phyloP scores from a whole-genome alignment of 805 yeast genomes.

The Wickerhamia fluorescens region DNA sequence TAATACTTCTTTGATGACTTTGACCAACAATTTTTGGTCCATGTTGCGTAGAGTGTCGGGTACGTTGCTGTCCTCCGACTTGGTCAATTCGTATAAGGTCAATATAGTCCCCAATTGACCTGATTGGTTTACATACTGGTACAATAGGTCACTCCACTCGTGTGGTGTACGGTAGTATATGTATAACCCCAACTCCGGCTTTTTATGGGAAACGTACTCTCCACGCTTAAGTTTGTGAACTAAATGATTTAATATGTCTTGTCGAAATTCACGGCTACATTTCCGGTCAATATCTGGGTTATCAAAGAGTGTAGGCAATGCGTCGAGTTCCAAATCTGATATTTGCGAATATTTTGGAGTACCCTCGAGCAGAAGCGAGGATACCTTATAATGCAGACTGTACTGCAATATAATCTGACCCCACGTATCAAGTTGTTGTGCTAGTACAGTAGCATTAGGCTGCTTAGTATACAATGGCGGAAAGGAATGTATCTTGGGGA shows the following conservation, averaged over 20 bases:
- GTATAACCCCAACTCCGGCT: constrained; percentile 60
- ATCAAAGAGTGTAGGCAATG: constrained; percentile 38
- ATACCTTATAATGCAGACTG: constrained; percentile 47
- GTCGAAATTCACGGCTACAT: constrained; percentile 47
- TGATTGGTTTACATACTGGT: constrained; percentile 45
- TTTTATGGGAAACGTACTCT: constrained; percentile 42
- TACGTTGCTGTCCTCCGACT: constrained; percentile 50
- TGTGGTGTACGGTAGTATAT: constrained; percentile 53
- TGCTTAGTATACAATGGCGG: constrained; percentile 93
- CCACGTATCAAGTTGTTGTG: constrained; percentile 80
- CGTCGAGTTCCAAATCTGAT: constrained; percentile 9
- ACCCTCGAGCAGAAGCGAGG: constrained; percentile 23
- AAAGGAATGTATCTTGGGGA: constrained; percentile 46
- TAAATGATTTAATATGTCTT: constrained; percentile 52
- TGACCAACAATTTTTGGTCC: constrained; percentile 47
- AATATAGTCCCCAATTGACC: constrained; percentile 75
- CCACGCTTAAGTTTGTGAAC: constrained; percentile 46
- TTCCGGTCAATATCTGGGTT: constrained; percentile 46
- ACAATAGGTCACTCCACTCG: constrained; percentile 32
- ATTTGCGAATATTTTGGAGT: constrained; percentile 20
- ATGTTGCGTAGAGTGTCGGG: constrained; percentile 57
- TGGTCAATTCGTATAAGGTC: constrained; percentile 73
- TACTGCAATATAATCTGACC: constrained; percentile 51
- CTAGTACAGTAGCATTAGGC: constrained; percentile 72
- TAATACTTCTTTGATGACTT: constrained; percentile 47